Evolutionary conservation across 306 rosid genomes (phyloP).

Genomic region (Lathyrus tuberosus): DNA sequence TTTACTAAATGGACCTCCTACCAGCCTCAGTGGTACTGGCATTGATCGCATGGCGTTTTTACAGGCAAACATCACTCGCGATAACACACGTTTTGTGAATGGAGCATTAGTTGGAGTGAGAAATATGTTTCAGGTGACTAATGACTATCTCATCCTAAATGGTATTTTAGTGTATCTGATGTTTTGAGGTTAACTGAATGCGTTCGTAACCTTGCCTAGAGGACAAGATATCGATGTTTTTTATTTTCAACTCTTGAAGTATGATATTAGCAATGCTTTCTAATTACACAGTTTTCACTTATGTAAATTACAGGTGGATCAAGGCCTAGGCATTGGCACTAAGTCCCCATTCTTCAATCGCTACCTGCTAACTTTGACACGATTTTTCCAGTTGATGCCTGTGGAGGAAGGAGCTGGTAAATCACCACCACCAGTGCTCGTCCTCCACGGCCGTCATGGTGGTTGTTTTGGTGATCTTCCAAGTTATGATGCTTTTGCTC

Average conservation of each 20-base stretch:
- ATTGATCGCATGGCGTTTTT: conserved; percentile 85
- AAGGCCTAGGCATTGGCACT: too few relatives aligned
- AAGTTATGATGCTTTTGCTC: conserved; percentile 94
- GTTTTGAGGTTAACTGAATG: conserved; percentile 20
- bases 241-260: conserved; percentile 2
- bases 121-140: conserved; percentile 84
- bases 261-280: conserved; percentile 25
- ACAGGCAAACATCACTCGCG: conserved; percentile 92
- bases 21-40: conserved; percentile 97
- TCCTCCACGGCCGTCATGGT: conserved; percentile 94
- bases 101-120: conserved; percentile 85
- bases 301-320: conserved; percentile 74
- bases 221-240: conserved; percentile 26
- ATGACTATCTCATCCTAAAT: conserved; percentile 43
- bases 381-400: conserved; percentile 66
- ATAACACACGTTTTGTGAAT: conserved; percentile 90
- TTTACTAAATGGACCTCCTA: conserved; percentile 94
- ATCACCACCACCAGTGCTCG: conserved; percentile 94
- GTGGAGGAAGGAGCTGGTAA: conserved; percentile 98
- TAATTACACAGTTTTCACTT: conserved; percentile 29
- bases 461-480: conserved; percentile 99
- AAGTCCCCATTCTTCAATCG: conserved; percentile 94
- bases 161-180: conserved; percentile 5
- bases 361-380: conserved; percentile 89
- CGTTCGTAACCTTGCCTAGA: not conserved